A percentile compares a stretch with the other conserved stretches of the same genome.
These are phyloP conservation scores for Canna indica DNA, from an alignment of 176 grass and related monocot species.

Conservation along the genomic window DNA sequence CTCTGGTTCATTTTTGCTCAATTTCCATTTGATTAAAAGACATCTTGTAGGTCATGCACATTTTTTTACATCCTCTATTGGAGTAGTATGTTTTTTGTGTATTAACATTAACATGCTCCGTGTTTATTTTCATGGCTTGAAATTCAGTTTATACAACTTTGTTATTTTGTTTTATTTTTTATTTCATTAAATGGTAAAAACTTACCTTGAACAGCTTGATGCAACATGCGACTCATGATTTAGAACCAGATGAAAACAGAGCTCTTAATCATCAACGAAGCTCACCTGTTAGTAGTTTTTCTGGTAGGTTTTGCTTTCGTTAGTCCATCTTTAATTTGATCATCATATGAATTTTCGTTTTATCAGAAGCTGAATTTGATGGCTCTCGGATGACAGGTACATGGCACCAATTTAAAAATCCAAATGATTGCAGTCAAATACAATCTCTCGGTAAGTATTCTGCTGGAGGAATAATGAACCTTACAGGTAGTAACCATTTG, in stretches of 20 bases:
- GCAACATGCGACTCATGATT: constrained; percentile 31
- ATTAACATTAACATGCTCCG: not conserved
- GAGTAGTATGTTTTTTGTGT: no score
- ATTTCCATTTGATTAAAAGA: not conserved
- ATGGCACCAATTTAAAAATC: constrained; percentile 32
- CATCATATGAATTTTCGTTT: not conserved
- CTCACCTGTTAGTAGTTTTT: constrained; percentile 30
- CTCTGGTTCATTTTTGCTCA: no score
- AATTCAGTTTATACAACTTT: not conserved
- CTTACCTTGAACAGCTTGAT: constrained; percentile 24
- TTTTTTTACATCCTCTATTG: no score
- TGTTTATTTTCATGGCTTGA: not conserved
- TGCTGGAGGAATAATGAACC: constrained; percentile 21
- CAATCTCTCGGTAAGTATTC: constrained; percentile 19
- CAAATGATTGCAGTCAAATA: constrained; percentile 24
- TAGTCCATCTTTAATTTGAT: not conserved
- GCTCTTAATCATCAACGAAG: constrained; percentile 21
- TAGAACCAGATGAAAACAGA: constrained; percentile 33
- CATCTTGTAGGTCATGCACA: not conserved
- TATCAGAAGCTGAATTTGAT: not conserved
- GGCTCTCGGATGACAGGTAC: constrained; percentile 26
- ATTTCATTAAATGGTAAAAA: not conserved
- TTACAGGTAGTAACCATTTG: constrained; percentile 21
- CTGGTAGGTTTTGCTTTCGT: constrained; percentile 24
- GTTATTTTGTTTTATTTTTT: no score